A percentile compares a stretch with the other conserved stretches of the same genome.
Conservation (phyloP, 257 asterid species). For the Paulownia fortunei region DNA sequence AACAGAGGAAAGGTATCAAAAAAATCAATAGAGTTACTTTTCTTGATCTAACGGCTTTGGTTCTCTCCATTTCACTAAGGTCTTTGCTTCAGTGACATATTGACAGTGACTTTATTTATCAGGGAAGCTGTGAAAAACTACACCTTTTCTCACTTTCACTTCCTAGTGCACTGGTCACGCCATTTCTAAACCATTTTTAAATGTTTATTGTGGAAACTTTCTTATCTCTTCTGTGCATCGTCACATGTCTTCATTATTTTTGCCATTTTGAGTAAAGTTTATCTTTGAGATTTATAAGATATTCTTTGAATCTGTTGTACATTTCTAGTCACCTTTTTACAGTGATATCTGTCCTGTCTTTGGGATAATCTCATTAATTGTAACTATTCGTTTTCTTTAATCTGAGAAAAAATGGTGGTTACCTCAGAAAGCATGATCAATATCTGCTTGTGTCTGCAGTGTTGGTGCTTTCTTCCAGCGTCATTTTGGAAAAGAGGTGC, state of each 20-base stretch:
- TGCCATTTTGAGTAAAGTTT: background rate
- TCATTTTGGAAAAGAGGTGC: slow-evolving; percentile 97
- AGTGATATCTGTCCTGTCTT: slow-evolving; percentile 10
- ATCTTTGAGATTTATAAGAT: slow-evolving; percentile 1
- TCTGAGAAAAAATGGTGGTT: slow-evolving; percentile 10
- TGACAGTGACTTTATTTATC: slow-evolving; percentile 7
- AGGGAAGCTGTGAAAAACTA: background rate
- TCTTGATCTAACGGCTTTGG: slow-evolving; percentile 19
- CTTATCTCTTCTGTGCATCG: background rate
- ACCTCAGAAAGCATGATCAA: slow-evolving; percentile 27
- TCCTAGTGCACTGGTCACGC: slow-evolving; percentile 7
- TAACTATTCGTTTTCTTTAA: slow-evolving; percentile 21
- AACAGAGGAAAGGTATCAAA: slow-evolving; percentile 67
- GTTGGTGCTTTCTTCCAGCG: slow-evolving; percentile 91
- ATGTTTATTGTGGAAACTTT: background rate
- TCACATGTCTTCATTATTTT: background rate
- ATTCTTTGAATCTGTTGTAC: background rate
- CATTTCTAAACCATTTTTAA: slow-evolving; percentile 3
- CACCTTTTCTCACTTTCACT: background rate
- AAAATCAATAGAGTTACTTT: slow-evolving; percentile 14
- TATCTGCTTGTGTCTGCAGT: slow-evolving; percentile 58
- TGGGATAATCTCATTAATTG: background rate
- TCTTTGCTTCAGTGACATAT: background rate
- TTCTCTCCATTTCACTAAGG: slow-evolving; percentile 11
- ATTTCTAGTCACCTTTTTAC: background rate